Percentiles rank a stretch among this genome's conserved stretches.
Evolutionary conservation across 2,329 filamentous ascomycete species (phyloP).

Genomic region (Microdochium bolleyi): DNA sequence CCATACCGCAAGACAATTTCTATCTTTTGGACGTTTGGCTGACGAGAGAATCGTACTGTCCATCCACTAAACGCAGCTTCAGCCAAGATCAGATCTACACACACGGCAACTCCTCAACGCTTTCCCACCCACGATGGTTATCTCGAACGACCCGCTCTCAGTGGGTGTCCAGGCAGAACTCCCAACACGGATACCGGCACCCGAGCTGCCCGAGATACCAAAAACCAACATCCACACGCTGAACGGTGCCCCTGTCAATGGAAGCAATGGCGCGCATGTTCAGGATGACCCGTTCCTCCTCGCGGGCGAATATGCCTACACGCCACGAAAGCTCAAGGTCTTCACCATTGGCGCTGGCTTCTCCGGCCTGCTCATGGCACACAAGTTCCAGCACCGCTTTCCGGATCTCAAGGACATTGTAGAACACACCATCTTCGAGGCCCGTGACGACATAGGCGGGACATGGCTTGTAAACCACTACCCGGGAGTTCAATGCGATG

Average conservation of each 20-base stretch:
- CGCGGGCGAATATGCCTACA: conserved; percentile 15
- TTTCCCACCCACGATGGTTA: too few relatives aligned
- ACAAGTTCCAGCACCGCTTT: conserved; percentile 24
- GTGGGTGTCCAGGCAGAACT: background rate
- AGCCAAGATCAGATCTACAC: too few relatives aligned
- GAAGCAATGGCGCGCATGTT: background rate
- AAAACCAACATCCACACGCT: background rate
- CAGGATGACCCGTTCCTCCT: conserved; percentile 17
- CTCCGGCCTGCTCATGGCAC: conserved; percentile 23
- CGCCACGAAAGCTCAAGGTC: conserved; percentile 20
- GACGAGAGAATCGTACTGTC: too few relatives aligned
- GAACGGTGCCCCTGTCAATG: background rate
- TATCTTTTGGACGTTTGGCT: too few relatives aligned
- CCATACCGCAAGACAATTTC: background rate
- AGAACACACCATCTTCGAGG: conserved; percentile 21
- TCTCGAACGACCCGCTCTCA: too few relatives aligned
- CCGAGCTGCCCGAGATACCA: background rate
- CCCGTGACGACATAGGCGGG: conserved; percentile 18
- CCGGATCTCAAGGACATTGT: conserved; percentile 16
- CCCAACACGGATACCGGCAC: background rate
- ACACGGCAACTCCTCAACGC: too few relatives aligned
- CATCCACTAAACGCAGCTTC: too few relatives aligned
- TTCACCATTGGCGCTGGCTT: conserved; percentile 24
- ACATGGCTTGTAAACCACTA: conserved; percentile 25
- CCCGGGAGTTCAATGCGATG: conserved; percentile 17